Evolutionary conservation across 2,329 filamentous ascomycete species (phyloP).

Genomic region (Pseudopithomyces maydicus): DNA sequence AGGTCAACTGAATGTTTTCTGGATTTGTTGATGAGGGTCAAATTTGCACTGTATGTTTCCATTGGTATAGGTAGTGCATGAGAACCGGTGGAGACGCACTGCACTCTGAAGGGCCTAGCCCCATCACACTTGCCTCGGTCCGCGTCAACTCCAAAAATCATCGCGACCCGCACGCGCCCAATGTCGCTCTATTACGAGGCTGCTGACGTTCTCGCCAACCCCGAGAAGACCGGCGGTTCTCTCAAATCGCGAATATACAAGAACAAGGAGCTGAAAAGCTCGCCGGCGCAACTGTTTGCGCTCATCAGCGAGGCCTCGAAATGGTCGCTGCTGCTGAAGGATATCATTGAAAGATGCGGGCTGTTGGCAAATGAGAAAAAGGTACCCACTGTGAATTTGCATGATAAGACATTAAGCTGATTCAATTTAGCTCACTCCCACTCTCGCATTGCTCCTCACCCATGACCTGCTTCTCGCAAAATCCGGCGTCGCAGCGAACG

Average conservation of each 20-base stretch:
- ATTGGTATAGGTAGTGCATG: background rate
- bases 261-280: conserved; percentile 74
- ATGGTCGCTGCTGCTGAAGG: conserved; percentile 85
- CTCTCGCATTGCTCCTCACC: conserved; percentile 78
- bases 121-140: conserved; percentile 11
- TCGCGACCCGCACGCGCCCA: conserved; percentile 12
- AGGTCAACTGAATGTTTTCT: no score
- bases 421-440: conserved; percentile 71
- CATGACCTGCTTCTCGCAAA: conserved; percentile 87
- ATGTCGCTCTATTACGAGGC: conserved; percentile 98
- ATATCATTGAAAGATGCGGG: conserved; percentile 82
- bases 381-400: conserved; percentile 56
- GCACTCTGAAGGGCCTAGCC: background rate
- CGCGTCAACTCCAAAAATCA: conserved; percentile 13
- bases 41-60: no score
- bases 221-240: conserved; percentile 73
- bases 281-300: conserved; percentile 83
- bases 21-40: no score
- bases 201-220: conserved; percentile 70
- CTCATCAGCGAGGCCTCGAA: conserved; percentile 85
- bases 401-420: conserved; percentile 9
- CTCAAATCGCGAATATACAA: conserved; percentile 84
- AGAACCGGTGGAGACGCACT: no score
- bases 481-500: conserved; percentile 79
- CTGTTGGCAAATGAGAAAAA: conserved; percentile 82